These are phyloP conservation scores for Hagleromyces aurorensis DNA, from an alignment of 805 yeast species.

Conservation along the genomic window DNA sequence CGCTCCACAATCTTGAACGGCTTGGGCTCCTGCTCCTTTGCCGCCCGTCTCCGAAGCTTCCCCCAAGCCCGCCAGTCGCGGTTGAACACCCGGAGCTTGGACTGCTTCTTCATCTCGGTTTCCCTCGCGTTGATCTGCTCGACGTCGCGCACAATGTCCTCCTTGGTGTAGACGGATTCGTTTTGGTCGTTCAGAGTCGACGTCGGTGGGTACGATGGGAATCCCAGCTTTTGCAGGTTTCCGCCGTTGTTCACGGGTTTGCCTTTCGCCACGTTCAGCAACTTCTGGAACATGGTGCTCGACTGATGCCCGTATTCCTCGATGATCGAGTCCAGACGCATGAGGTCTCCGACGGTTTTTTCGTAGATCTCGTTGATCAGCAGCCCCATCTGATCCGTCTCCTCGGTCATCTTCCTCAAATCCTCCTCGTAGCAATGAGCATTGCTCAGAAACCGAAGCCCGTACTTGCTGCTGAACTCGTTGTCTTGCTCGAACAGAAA, in stretches of 20 bases:
- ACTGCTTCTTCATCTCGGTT: too few species aligned
- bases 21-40: too few species aligned
- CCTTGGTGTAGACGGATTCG: background rate
- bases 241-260: conserved; percentile 2
- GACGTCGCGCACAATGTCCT: conserved; percentile 1
- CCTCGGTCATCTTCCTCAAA: conserved; percentile 2
- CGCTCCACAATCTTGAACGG: too few species aligned
- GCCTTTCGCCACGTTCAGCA: conserved; percentile 2
- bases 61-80: too few species aligned
- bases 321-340: conserved; percentile 4
- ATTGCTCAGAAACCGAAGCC: too few species aligned
- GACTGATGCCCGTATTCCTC: conserved; percentile 2
- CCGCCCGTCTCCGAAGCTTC: too few species aligned
- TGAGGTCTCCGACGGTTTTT: conserved; percentile 5
- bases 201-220: conserved; percentile 1
- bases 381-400: conserved; percentile 4
- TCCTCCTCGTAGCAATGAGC: conserved; percentile 1
- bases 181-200: background rate
- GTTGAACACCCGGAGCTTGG: too few species aligned
- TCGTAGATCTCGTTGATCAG: conserved; percentile 4
- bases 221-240: background rate
- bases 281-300: conserved; percentile 1
- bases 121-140: background rate
- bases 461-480: too few species aligned
- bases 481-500: conserved; percentile 6